Base-by-base conservation (phyloP, 306 rosid genomes). In the Prunus padus region DNA sequence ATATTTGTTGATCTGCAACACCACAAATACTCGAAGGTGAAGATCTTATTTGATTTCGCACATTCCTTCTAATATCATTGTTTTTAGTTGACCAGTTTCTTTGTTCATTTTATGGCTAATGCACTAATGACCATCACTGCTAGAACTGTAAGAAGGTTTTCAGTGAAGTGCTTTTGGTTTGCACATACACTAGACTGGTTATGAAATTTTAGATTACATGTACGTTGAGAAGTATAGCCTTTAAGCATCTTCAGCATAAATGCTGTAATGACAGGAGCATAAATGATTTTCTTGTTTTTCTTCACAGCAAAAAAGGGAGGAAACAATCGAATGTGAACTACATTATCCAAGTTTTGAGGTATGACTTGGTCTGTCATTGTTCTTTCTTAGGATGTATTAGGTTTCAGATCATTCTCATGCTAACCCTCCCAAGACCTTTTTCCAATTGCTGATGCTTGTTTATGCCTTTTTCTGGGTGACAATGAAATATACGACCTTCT, bases 1-100 rank as follows among this genome's bases (percentile, higher is more conserved):
- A 86, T 95, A 77, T 95, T 95, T 88, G 97, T 92, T 76, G 97
- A 95, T 74, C 88, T 95, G 74, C 95, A 85, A 80, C 86, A 89
- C 71, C 89, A 95, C 82, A 86, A 76, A 67, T 92, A 90, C 78
- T 87, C 95, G 4, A 92, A 90, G 96, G 99, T 92, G 67, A 63
- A 71, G 16, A 31, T 56, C 72, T 10, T 50, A 44, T 28, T 46
- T 16, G 11, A 49, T 59, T 46, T 30, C 72, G 50, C 30, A 23
- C 16, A 26, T 62, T 50, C 42, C 18, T 19, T 46, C 37, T 11
- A 22, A 14, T 62, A 11, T 59, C 46, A 15, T 37, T 69, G 22
- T 47, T 9, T 59, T 30, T 37, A 3, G 46, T 26, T 47, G 14
- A 66, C 33, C 4, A 18, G 40, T 59, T 26, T 28, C 11, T 4